Evolutionary conservation across 1,139 yeast species (phyloP).

Genomic region (Yamadazyma trypodendri): DNA sequence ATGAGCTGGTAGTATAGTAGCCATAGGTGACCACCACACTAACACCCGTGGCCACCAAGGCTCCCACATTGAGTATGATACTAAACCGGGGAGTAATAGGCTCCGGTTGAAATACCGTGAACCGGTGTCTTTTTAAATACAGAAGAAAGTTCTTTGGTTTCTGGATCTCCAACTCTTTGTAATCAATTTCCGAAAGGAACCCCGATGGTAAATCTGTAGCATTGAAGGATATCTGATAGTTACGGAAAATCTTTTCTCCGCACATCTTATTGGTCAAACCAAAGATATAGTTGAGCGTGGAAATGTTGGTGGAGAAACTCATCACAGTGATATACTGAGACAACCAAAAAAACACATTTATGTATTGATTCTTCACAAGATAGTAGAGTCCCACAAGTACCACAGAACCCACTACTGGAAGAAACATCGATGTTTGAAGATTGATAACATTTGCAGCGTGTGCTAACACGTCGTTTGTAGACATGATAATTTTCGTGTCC

Average conservation of each 20-base stretch:
- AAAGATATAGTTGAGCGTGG: slow-evolving; percentile 2
- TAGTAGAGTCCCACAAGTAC: slow-evolving; percentile 6
- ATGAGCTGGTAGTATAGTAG: slow-evolving; percentile 21
- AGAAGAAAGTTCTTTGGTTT: slow-evolving; percentile 12
- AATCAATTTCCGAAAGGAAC: slow-evolving; percentile 10
- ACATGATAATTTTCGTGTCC: slow-evolving; percentile 4
- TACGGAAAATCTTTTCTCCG: background rate
- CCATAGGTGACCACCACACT: slow-evolving; percentile 17
- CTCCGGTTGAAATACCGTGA: slow-evolving; percentile 15
- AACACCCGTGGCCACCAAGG: slow-evolving; percentile 22
- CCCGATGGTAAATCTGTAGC: slow-evolving; percentile 9
- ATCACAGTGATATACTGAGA: slow-evolving; percentile 3
- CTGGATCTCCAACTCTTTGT: slow-evolving; percentile 17
- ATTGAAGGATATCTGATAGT: slow-evolving; percentile 3
- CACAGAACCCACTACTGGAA: slow-evolving; percentile 6
- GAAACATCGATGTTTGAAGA: slow-evolving; percentile 2
- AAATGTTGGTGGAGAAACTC: slow-evolving; percentile 5
- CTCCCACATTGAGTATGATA: slow-evolving; percentile 30
- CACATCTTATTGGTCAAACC: background rate
- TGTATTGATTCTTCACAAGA: slow-evolving; percentile 4
- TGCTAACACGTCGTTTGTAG: slow-evolving; percentile 5
- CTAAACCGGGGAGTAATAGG: slow-evolving; percentile 21
- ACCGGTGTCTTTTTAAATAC: slow-evolving; percentile 12
- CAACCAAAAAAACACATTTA: background rate
- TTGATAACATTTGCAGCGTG: slow-evolving; percentile 3